phyloP scores from a whole-genome alignment of 441 rosid species.

The Monsonia emarginata region DNA sequence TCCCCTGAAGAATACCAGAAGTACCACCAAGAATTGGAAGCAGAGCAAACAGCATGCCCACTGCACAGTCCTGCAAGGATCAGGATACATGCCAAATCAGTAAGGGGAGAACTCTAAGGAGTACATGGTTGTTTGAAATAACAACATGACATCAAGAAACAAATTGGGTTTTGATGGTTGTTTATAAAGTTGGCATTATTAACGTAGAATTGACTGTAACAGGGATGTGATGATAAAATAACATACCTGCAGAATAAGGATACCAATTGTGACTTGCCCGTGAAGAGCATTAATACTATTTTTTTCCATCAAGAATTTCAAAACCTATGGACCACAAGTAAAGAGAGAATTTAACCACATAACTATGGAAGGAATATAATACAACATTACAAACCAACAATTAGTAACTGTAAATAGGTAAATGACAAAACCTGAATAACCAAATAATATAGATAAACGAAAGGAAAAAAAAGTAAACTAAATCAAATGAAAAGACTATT shows the following conservation, averaged over 20 bases:
- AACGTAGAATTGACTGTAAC: neutral
- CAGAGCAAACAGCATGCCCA: slow-evolving; percentile 90
- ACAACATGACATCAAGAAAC: neutral
- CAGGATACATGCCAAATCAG: neutral
- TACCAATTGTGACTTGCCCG: slow-evolving; percentile 94
- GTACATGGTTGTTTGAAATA: neutral
- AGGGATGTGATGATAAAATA: slow-evolving; percentile 13
- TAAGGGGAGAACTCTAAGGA: slow-evolving; percentile 8
- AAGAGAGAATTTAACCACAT: neutral
- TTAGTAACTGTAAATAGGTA: too few species aligned
- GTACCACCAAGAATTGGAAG: slow-evolving; percentile 93
- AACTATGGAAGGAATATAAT: neutral
- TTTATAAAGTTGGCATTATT: neutral
- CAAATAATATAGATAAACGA: neutral
- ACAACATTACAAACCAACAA: neutral
- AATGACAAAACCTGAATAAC: too few species aligned
- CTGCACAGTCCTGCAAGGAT: slow-evolving; percentile 76
- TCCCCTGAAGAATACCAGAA: slow-evolving; percentile 87
- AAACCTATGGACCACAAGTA: slow-evolving; percentile 41
- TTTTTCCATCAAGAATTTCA: slow-evolving; percentile 89
- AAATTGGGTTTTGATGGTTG: neutral
- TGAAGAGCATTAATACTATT: slow-evolving; percentile 80
- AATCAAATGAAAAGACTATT: too few species aligned
- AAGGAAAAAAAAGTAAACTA: neutral
- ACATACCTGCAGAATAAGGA: slow-evolving; percentile 80